Base-by-base conservation (phyloP, 345 rosid genomes). In the Bruguiera gymnorhiza region DNA sequence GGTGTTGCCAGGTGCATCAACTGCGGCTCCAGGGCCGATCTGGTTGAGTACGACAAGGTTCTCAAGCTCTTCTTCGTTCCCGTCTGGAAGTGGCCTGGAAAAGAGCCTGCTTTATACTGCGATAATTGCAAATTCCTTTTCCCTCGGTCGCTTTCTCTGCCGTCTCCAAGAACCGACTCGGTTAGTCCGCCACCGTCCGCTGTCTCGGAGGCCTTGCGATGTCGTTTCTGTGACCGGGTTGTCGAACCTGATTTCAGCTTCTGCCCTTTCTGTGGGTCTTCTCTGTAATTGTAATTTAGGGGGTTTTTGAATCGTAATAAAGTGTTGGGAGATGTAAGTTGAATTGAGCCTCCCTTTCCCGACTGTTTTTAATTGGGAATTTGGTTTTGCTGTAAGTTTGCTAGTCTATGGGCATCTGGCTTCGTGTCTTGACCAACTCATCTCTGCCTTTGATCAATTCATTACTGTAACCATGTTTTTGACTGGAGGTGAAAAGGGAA, bases 71-170 rank as follows among this genome's bases (percentile, higher is more conserved):
- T 94, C 85, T 94, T 94, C 69, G 78, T 94, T 65, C 93, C 97
- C 10, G 89, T 87, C 46, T 91, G 97, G 96, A 88, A 76, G 72
- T 91, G 97, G 95, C 95, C 93, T 0, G 96, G 81, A 0, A 86
- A 88, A 68, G 88, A 88, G 0, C 89, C 86, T 27, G 70, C 84
- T 20, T 34, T 89, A 73, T 70, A 83, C 69, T 91, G 98, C 75
- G 65, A 66, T 69, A 75, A 69, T 31, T 94, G 98, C 71, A 67
- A 86, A 15, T 43, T 43, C 5, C 50, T 43, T 68, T 91, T 86
- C 71, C 96, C 95, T 11, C 83, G 62, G 23, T 68, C 81, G 30
- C 61, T 79, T 13, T 39, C 48, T 27, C 26, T 23, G n/a, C 73
- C 80, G 9, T 19, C 62, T 7, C 69, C 48, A 0, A 11, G 48